Evolutionary conservation across 352 stramenopile genomes (phyloP), one percentile per base, ranked within the genome.

Genomic region (Vaucheria bursata): DNA sequence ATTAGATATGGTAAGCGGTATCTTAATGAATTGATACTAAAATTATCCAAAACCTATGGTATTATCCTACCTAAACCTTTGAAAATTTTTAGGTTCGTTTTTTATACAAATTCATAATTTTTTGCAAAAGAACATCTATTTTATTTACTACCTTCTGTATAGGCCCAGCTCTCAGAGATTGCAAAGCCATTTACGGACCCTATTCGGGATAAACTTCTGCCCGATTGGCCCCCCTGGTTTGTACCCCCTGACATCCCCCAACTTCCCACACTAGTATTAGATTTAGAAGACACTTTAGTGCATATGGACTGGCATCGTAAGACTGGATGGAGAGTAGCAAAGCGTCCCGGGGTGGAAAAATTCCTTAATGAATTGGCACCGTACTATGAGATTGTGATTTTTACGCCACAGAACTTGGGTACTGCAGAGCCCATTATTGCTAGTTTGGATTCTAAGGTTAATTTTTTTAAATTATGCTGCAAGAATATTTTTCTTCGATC

Each of bases 361-460:
- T 94, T 96, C 74, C 78, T 96, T 7, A 74, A 87, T 2, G 86
- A 88, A n/a, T 86, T 95, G 76, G 84, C 85, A 49, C 87, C 92
- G 79, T 92, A 94, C 77, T 95, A 95, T 81, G 91, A 95, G 82
- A 93, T 95, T 79, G 91, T 94, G 1, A 77, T 95, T 33, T 93
- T 91, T 75, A 90, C 76, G 39, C 34, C 53, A 0, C 39, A 35
- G n/a, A 80, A 84, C 53, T 77, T 69, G 1, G 65, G 68, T 25
- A 75, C 74, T 32, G 71, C 73, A 33, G 79, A 85, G 35, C 79
- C 79, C 40, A 78, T 85, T 78, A 65, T 85, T 38, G 50, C 50
- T 33, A 79, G 38, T n/a, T 53, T 85, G 34, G 80, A 85, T 1
- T 25, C 45, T 25, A 25, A 12, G 45, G 45, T 59, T 12, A 59